Percentiles rank a stretch among this genome's conserved stretches.
Evolutionary conservation across 2,329 filamentous ascomycete species (phyloP).

Genomic region (Boeremia lycopersici): DNA sequence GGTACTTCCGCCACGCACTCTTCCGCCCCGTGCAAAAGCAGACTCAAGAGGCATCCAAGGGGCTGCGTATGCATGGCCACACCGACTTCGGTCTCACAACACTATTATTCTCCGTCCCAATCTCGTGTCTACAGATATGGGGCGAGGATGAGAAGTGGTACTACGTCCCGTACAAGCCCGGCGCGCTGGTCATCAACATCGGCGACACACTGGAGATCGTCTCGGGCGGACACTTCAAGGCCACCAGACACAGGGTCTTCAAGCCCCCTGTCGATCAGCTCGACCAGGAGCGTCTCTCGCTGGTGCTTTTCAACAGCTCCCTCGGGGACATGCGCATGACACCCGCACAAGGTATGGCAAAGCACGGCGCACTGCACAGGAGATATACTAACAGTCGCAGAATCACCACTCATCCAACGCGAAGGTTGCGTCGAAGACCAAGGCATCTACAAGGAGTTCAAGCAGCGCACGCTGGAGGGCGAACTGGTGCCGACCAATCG

Average conservation of each 20-base stretch:
- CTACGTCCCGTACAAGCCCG: slow-evolving; percentile 34
- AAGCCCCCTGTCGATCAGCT: slow-evolving; percentile 52
- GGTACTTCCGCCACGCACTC: slow-evolving; percentile 32
- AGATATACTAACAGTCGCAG: slow-evolving; percentile 9
- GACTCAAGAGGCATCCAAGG: slow-evolving; percentile 32
- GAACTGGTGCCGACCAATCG: slow-evolving; percentile 26
- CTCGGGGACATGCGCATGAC: slow-evolving; percentile 27
- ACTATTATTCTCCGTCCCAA: slow-evolving; percentile 32
- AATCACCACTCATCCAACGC: slow-evolving; percentile 29
- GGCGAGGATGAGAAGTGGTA: slow-evolving; percentile 33
- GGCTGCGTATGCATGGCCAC: slow-evolving; percentile 42
- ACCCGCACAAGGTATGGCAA: slow-evolving; percentile 23
- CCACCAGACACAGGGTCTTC: slow-evolving; percentile 53
- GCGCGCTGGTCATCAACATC: slow-evolving; percentile 36
- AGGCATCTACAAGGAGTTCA: slow-evolving; percentile 29
- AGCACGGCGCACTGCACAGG: neutral
- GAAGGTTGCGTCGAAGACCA: slow-evolving; percentile 33
- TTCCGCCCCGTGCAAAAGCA: slow-evolving; percentile 32
- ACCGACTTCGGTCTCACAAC: slow-evolving; percentile 35
- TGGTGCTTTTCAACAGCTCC: slow-evolving; percentile 32
- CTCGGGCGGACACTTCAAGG: slow-evolving; percentile 56
- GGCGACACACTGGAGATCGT: slow-evolving; percentile 49
- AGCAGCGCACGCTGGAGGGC: slow-evolving; percentile 25
- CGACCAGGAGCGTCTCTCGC: slow-evolving; percentile 41
- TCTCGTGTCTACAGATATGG: slow-evolving; percentile 35